Evolutionary conservation across 2,329 filamentous ascomycete genomes (phyloP), one percentile per base, ranked within the genome.

Genomic region (Colletotrichum euphorbiae): DNA sequence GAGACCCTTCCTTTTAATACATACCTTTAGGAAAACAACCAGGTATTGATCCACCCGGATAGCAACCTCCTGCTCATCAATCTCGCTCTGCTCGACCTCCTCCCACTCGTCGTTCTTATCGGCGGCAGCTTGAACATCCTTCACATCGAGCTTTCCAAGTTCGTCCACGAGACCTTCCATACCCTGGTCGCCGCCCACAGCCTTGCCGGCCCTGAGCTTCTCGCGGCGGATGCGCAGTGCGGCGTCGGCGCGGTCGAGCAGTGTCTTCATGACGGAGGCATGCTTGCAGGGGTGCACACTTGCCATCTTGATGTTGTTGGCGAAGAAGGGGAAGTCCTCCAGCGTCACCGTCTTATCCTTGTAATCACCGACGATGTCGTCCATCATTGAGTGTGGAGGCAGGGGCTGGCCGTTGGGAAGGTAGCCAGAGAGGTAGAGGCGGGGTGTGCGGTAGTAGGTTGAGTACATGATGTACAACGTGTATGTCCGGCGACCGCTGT

Each of bases 401-500:
- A 97, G 90, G 2, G 94, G 94, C 72, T 94, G 91, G 31, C 93
- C 93, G 66, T 89, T 88, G 28, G 92, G 87, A 12, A 89, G 84
- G 80, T 98, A 98, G 74, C 96, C 96, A 0, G 94, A 97, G 54
- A 99, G 89, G 80, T 98, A 99, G 75, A 98, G 89, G 38, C 96
- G 93, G 0, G 96, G 96, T 4, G 96, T 98, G 73, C 93, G 92
- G 82, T 98, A 99, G 84, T 97, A 98, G 42, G 94, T 92, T 4
- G 94, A 93, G 83, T 99, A 99, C 81, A 94, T 96, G 76, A 99
- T 98, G 85, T 99, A 99, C 72, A 99, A 91, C 50, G 92, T 97
- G 80, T 99, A 99, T n/a, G 93, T 97, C 73, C 96, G 92, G 58
- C 93, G 87, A 61, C 92, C 90, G 65, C 93, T 97, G 72, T 59